Conservation (phyloP, 2,329 filamentous ascomycete genomes). For the Neofusicoccum sp. region DNA sequence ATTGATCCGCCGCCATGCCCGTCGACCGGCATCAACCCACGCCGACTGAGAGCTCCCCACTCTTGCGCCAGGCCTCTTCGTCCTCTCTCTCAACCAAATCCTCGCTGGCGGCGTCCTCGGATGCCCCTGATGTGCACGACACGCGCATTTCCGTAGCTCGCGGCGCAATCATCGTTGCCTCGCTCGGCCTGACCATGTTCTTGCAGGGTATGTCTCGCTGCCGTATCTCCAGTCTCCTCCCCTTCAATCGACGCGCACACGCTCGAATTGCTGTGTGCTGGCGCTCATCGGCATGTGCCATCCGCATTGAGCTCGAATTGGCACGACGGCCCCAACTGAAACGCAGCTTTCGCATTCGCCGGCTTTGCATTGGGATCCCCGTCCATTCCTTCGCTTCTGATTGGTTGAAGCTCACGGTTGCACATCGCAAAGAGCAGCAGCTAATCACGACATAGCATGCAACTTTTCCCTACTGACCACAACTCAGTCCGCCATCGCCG, state of each 20-base stretch:
- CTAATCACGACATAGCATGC: conserved; percentile 45
- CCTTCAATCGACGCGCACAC: conserved; percentile 26
- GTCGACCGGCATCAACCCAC: neutral
- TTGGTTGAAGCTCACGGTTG: neutral
- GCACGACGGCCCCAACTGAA: neutral
- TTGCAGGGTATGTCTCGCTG: conserved; percentile 53
- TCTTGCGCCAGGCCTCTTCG: neutral
- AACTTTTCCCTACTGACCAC: conserved; percentile 84
- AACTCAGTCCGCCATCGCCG: conserved; percentile 75
- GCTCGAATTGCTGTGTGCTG: neutral
- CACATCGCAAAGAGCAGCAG: neutral
- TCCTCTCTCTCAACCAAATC: conserved; percentile 10
- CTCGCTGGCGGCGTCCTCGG: neutral
- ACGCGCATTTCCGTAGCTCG: conserved; percentile 1
- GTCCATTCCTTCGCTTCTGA: neutral
- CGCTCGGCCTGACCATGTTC: conserved; percentile 61
- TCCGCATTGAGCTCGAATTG: neutral
- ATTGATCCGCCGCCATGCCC: conserved; percentile 4
- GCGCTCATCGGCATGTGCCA: neutral
- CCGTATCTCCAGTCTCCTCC: neutral
- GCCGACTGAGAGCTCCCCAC: conserved; percentile 14
- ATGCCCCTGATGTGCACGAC: neutral
- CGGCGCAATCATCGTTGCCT: conserved; percentile 50
- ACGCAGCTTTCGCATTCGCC: conserved; percentile 14
- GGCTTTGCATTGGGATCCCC: conserved; percentile 29